Conservation (phyloP, 805 yeast genomes). For the Debaryomyces tyrocola region DNA sequence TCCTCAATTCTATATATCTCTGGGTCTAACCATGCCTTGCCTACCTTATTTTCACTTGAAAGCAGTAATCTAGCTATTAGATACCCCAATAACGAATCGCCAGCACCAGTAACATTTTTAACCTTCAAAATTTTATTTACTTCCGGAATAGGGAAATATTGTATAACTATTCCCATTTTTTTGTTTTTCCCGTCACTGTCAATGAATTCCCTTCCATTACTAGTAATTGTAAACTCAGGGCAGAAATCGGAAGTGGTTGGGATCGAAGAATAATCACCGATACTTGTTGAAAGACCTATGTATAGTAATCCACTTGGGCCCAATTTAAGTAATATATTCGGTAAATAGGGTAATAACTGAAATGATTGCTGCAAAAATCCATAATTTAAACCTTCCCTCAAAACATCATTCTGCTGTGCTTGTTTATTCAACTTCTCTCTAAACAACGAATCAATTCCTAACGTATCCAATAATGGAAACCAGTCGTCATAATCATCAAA, state of each 20-base stretch:
- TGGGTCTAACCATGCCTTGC: slow-evolving; percentile 21
- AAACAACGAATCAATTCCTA: slow-evolving; percentile 49
- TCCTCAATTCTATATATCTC: slow-evolving; percentile 28
- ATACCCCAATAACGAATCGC: slow-evolving; percentile 76
- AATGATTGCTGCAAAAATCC: slow-evolving; percentile 68
- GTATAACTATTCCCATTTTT: slow-evolving; percentile 56
- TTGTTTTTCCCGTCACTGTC: slow-evolving; percentile 7
- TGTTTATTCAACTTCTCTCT: slow-evolving; percentile 44
- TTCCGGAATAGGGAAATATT: slow-evolving; percentile 53
- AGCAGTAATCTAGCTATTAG: slow-evolving; percentile 38
- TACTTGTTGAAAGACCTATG: slow-evolving; percentile 33
- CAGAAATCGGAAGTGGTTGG: slow-evolving; percentile 30
- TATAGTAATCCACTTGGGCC: slow-evolving; percentile 63
- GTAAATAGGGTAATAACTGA: slow-evolving; percentile 72
- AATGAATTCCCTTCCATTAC: slow-evolving; percentile 16
- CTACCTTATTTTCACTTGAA: slow-evolving; percentile 9
- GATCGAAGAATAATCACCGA: slow-evolving; percentile 30
- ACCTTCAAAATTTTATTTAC: slow-evolving; percentile 35
- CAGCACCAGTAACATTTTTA: slow-evolving; percentile 82
- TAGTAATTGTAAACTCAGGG: slow-evolving; percentile 22
- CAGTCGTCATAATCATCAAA: slow-evolving; percentile 60
- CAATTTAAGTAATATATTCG: slow-evolving; percentile 63
- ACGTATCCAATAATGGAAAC: slow-evolving; percentile 71
- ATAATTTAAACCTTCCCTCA: slow-evolving; percentile 23
- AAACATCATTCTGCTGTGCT: slow-evolving; percentile 17